Conservation (phyloP, 1,284 basidiomycete genomes). For the Ustilago crameri region DNA sequence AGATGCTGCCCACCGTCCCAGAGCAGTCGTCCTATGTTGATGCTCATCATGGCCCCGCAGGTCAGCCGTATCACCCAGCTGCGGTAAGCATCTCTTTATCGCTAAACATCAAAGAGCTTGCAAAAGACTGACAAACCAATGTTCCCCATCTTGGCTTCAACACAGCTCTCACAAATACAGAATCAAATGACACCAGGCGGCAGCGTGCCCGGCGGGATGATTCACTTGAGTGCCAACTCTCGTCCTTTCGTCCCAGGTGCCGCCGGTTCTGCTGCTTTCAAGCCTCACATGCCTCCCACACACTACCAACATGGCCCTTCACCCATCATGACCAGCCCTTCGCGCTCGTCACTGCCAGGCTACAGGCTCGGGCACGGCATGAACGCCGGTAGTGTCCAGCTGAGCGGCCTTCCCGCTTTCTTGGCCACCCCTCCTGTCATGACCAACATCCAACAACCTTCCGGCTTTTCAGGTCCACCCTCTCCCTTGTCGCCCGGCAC, state of each 20-base stretch:
- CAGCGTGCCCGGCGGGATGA: constrained; percentile 16
- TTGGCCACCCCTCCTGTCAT: constrained; percentile 28
- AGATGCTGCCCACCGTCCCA: background rate
- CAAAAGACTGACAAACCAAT: constrained; percentile 1
- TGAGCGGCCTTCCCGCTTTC: constrained; percentile 40
- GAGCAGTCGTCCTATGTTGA: background rate
- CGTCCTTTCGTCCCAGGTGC: constrained; percentile 37
- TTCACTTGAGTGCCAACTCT: constrained; percentile 29
- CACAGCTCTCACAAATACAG: constrained; percentile 42
- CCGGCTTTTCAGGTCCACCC: constrained; percentile 24
- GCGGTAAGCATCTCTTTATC: too few species aligned
- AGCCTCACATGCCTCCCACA: constrained; percentile 16
- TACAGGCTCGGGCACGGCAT: constrained; percentile 30
- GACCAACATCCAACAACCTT: constrained; percentile 13
- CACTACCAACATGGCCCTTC: constrained; percentile 5
- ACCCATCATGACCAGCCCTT: background rate
- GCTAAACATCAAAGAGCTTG: too few species aligned
- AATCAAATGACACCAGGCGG: constrained; percentile 29
- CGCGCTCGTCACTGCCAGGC: constrained; percentile 21
- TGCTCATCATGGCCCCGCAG: too few species aligned
- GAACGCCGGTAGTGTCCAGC: constrained; percentile 39
- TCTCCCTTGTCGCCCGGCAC: constrained; percentile 31
- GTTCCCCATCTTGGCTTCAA: background rate
- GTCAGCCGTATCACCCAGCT: too few species aligned
- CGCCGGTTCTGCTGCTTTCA: constrained; percentile 4